These are phyloP conservation scores for Ulota crispa DNA, from an alignment of 225 moss, liverwort and hornwort species.

Conservation along the genomic window DNA sequence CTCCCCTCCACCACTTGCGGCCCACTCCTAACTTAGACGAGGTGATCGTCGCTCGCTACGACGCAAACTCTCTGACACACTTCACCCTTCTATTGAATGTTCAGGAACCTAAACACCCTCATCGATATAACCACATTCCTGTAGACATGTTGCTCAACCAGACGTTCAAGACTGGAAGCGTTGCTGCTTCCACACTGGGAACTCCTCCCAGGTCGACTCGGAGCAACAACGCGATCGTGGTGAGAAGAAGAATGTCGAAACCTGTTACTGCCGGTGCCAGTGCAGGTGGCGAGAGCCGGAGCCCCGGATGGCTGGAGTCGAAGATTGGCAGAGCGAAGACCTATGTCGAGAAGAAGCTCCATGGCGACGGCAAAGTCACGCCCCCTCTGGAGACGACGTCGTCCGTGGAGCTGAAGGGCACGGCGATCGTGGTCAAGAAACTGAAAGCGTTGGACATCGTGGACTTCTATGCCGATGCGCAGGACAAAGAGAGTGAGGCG, in stretches of 20 bases:
- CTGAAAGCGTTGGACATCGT: constrained; percentile 17
- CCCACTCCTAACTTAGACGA: not conserved
- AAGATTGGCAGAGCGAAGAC: constrained; percentile 33
- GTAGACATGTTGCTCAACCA: constrained; percentile 35
- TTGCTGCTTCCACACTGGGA: not conserved
- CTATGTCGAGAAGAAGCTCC: constrained; percentile 23
- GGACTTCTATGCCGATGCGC: constrained; percentile 22
- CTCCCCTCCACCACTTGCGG: not conserved
- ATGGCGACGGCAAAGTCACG: not conserved
- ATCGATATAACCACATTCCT: not conserved
- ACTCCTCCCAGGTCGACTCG: not conserved
- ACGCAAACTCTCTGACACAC: not conserved
- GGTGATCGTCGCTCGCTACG: not conserved
- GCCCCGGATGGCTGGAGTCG: constrained; percentile 38
- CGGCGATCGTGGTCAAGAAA: constrained; percentile 47
- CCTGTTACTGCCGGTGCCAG: constrained; percentile 22
- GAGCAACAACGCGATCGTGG: not conserved
- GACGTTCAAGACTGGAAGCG: constrained; percentile 28
- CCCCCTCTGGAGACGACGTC: not conserved
- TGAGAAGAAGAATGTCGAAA: constrained; percentile 7
- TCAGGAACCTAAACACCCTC: not conserved
- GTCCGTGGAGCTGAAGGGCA: constrained; percentile 29
- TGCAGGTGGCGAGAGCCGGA: constrained; percentile 5
- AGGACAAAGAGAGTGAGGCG: constrained; percentile 29
- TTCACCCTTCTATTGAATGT: not conserved